Conservation (phyloP, 2,329 filamentous ascomycete genomes). For the Cladosporium colombiae region DNA sequence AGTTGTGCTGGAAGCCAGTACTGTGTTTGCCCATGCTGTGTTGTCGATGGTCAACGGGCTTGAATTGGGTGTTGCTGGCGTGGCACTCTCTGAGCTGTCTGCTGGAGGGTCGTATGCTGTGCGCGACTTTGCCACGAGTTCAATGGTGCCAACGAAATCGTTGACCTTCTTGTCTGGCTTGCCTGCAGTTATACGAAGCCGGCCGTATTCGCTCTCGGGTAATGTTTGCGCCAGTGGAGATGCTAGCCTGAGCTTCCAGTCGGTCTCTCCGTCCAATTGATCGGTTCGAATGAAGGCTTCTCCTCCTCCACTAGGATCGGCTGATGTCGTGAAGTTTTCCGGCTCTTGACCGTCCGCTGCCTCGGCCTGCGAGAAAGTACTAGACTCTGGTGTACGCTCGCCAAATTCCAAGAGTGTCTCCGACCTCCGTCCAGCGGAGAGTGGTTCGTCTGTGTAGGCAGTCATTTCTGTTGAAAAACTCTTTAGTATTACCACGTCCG, state of each 20-base stretch:
- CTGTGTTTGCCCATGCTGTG: conserved; percentile 97
- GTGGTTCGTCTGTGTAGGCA: conserved; percentile 37
- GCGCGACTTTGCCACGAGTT: conserved; percentile 62
- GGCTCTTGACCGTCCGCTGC: conserved; percentile 24
- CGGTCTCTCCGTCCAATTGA: conserved; percentile 95
- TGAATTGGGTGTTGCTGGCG: conserved; percentile 43
- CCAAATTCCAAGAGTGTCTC: conserved; percentile 32
- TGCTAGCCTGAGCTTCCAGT: conserved; percentile 93
- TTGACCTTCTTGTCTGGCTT: conserved; percentile 94
- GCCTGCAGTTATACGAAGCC: conserved; percentile 72
- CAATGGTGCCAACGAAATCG: conserved; percentile 87
- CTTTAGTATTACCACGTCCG: conserved; percentile 90
- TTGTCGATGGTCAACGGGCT: conserved; percentile 89
- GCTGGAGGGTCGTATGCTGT: conserved; percentile 48
- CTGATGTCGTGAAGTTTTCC: conserved; percentile 37
- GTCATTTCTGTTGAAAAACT: conserved; percentile 64
- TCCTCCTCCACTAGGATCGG: conserved; percentile 56
- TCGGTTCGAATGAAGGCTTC: conserved; percentile 98
- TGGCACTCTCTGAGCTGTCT: conserved; percentile 8
- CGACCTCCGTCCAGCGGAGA: conserved; percentile 31
- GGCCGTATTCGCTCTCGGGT: conserved; percentile 66
- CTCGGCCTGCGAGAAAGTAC: conserved; percentile 29
- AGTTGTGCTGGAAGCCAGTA: conserved; percentile 87
- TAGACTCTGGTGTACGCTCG: conserved; percentile 21
- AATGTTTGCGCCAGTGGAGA: conserved; percentile 84